Percentiles rank a stretch among this genome's conserved stretches.
phyloP scores from a whole-genome alignment of 345 rosid genomes.

The Pugionium cornutum region DNA sequence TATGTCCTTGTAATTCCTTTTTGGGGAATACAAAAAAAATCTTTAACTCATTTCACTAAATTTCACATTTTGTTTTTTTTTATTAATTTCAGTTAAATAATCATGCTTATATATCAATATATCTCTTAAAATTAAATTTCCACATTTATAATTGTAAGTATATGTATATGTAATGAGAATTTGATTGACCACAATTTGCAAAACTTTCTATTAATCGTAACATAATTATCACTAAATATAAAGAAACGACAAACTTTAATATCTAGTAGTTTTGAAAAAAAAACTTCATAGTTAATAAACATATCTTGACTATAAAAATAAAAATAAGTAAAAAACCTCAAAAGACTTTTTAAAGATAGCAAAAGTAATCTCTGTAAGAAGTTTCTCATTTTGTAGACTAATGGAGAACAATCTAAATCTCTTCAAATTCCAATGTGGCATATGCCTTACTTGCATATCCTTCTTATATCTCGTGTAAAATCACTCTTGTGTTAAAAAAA shows the following conservation, averaged over 20 bases:
- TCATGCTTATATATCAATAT: not conserved
- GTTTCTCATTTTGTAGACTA: constrained; percentile 12
- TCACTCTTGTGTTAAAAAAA: constrained; percentile 19
- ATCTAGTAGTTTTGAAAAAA: constrained; percentile 12
- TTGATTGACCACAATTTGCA: not conserved
- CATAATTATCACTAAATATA: not conserved
- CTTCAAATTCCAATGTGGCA: constrained; percentile 8
- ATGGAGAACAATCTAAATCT: constrained; percentile 34
- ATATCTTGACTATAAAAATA: constrained; percentile 14
- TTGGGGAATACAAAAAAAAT: too few relatives aligned
- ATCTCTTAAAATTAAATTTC: not conserved
- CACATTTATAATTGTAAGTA: not conserved
- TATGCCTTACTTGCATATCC: constrained; percentile 16
- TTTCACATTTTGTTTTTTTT: too few relatives aligned
- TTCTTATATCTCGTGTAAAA: constrained; percentile 38
- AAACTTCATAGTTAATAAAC: constrained; percentile 21
- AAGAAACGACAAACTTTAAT: constrained; percentile 3
- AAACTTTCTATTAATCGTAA: not conserved
- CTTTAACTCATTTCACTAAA: too few relatives aligned
- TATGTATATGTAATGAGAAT: not conserved
- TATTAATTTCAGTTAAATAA: not conserved
- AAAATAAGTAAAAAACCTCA: constrained; percentile 7
- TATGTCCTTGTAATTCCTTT: too few relatives aligned
- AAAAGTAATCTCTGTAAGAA: constrained; percentile 31
- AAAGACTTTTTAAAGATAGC: constrained; percentile 6